These are phyloP conservation scores for Trichosanthes cucumerina DNA, from an alignment of 306 rosid species.

Conservation along the genomic window DNA sequence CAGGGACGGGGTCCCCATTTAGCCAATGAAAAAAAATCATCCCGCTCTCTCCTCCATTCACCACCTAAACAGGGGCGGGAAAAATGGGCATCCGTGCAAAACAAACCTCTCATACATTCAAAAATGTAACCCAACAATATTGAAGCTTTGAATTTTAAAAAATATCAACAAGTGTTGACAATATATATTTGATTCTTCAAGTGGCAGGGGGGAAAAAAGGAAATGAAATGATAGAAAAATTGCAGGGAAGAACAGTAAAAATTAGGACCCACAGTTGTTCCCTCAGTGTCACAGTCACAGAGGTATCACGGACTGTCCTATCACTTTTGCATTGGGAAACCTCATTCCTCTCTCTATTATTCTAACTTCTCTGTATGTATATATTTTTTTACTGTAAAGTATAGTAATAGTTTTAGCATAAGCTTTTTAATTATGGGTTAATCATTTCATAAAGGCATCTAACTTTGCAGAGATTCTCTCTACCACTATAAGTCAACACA, in stretches of 20 bases:
- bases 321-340: background rate
- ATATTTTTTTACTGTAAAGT: background rate
- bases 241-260: background rate
- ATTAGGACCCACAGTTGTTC: background rate
- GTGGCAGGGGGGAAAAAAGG: background rate
- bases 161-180: too few species aligned
- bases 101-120: too few species aligned
- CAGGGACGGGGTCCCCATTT: too few species aligned
- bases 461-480: conserved; percentile 6
- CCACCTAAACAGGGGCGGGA: too few species aligned
- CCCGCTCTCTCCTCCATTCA: too few species aligned
- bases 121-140: too few species aligned
- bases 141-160: too few species aligned
- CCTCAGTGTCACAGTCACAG: background rate
- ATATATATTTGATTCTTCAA: background rate
- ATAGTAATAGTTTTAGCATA: background rate
- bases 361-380: too few species aligned
- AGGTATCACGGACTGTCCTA: conserved; percentile 11
- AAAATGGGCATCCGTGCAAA: too few species aligned
- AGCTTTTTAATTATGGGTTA: background rate
- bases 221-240: background rate
- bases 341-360: background rate
- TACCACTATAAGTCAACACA: background rate
- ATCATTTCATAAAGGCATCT: conserved; percentile 1
- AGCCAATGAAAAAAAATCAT: too few species aligned